phyloP scores from a whole-genome alignment of 2,329 filamentous ascomycete genomes.

The Venturia nashicola region DNA sequence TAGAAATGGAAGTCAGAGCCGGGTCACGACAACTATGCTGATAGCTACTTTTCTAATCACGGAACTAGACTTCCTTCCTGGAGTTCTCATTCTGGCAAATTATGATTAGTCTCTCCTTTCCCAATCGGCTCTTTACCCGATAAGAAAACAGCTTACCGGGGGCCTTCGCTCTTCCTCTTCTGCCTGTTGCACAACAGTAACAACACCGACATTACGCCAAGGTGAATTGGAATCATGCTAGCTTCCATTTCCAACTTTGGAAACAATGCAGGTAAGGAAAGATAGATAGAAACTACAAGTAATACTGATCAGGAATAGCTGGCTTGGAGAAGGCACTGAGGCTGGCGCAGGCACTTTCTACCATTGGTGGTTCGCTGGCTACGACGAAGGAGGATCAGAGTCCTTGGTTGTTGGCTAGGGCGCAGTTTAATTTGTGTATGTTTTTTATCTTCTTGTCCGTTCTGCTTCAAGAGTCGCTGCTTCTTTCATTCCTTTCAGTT shows the following conservation, averaged over 20 bases:
- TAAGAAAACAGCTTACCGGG: neutral
- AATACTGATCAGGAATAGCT: neutral
- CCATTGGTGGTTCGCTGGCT: neutral
- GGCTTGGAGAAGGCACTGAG: conserved; percentile 6
- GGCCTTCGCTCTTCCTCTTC: no score
- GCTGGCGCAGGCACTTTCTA: conserved; percentile 1
- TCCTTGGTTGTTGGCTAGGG: neutral
- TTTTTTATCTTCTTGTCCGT: neutral
- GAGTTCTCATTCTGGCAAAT: neutral
- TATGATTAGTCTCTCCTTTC: neutral
- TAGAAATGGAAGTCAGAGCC: no score
- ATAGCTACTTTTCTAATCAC: no score
- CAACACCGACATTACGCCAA: neutral
- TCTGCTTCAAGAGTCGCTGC: no score
- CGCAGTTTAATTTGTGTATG: conserved; percentile 5
- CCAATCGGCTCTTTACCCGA: neutral
- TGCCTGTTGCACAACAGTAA: neutral
- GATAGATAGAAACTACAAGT: neutral
- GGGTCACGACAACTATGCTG: no score
- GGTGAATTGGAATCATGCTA: neutral
- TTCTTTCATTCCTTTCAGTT: no score
- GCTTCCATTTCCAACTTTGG: conserved; percentile 4
- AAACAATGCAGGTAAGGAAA: conserved; percentile 7
- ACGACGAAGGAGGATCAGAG: neutral
- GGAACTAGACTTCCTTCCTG: no score